Evolutionary conservation across 78 protist species (phyloP), one percentile per base, ranked within the genome.

Genomic region (Acrasis kona): DNA sequence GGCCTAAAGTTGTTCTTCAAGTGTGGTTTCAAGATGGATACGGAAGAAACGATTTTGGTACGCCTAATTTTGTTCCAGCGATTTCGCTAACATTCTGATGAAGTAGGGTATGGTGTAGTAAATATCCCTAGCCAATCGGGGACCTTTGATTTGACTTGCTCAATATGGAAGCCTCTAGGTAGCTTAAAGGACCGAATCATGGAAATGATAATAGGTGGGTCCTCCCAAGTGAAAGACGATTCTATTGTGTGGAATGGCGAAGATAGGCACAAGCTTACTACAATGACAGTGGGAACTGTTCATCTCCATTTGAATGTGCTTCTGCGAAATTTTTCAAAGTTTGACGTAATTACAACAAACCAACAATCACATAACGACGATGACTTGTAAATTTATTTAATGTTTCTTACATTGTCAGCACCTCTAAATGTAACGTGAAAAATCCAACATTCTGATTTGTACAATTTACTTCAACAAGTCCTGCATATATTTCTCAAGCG

Each of bases 1-100:
- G 87, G 87, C 87, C 87, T 2, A 28, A 27, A 72, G 37, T 83
- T 12, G 38, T 75, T 10, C 1, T 83, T 35, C 78, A 41, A 30
- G 81, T 83, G 10, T 83, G 79, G 78, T 10, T 28, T 30, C 6
- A 41, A 34, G 87, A 83, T 41, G 3, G 1, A 34, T 76, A 41
- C 40, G 87, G 82, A 0, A 37, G 79, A 8, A 76, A 75, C 35
- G 82, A 74, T n/a, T 34, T 83, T 2, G n/a, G n/a, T n/a, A n/a
- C n/a, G n/a, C n/a, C n/a, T n/a, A n/a, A n/a, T n/a, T n/a, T n/a
- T n/a, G n/a, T n/a, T n/a, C n/a, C n/a, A n/a, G n/a, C n/a, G n/a
- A n/a, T n/a, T n/a, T n/a, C n/a, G n/a, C n/a, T n/a, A n/a, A n/a
- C n/a, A n/a, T n/a, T n/a, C n/a, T n/a, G n/a, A n/a, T n/a, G n/a